Evolutionary conservation across 805 yeast species (phyloP).

Genomic region (Ogataea parapolymorpha): DNA sequence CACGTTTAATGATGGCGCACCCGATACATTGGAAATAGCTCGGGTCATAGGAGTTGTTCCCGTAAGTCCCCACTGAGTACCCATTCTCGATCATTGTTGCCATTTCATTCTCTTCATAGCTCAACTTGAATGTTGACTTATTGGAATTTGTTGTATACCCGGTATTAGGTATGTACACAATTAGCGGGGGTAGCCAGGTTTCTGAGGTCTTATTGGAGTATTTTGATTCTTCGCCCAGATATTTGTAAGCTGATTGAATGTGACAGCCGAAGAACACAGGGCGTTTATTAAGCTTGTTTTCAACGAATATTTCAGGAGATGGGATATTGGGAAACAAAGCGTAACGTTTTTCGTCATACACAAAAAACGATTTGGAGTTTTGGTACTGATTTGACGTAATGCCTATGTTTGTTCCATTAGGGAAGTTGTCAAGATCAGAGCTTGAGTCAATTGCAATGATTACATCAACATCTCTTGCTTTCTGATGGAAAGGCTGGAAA

Average conservation of each 20-base stretch:
- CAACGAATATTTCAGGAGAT: slow-evolving; percentile 24
- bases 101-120: slow-evolving; percentile 44
- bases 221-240: slow-evolving; percentile 6
- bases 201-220: slow-evolving; percentile 5
- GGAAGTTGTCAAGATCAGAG: slow-evolving; percentile 51
- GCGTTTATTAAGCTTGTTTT: slow-evolving; percentile 18
- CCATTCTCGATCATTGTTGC: slow-evolving; percentile 49
- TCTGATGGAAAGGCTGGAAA: slow-evolving; percentile 41
- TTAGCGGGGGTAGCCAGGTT: slow-evolving; percentile 45
- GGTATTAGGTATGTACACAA: slow-evolving; percentile 50
- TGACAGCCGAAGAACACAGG: slow-evolving; percentile 46
- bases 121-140: slow-evolving; percentile 56
- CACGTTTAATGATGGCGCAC: slow-evolving; percentile 54
- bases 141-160: slow-evolving; percentile 44
- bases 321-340: slow-evolving; percentile 39
- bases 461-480: slow-evolving; percentile 36
- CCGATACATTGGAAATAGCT: slow-evolving; percentile 48
- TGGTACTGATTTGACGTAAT: slow-evolving; percentile 36
- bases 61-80: slow-evolving; percentile 44
- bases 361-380: slow-evolving; percentile 8
- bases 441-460: slow-evolving; percentile 44
- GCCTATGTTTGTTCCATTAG: slow-evolving; percentile 54
- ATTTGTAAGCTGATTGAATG: slow-evolving; percentile 30
- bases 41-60: slow-evolving; percentile 36
- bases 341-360: slow-evolving; percentile 7